Evolutionary conservation across 305 asterid genomes (phyloP), one percentile per base, ranked within the genome.

Genomic region (Rubia balearica): DNA sequence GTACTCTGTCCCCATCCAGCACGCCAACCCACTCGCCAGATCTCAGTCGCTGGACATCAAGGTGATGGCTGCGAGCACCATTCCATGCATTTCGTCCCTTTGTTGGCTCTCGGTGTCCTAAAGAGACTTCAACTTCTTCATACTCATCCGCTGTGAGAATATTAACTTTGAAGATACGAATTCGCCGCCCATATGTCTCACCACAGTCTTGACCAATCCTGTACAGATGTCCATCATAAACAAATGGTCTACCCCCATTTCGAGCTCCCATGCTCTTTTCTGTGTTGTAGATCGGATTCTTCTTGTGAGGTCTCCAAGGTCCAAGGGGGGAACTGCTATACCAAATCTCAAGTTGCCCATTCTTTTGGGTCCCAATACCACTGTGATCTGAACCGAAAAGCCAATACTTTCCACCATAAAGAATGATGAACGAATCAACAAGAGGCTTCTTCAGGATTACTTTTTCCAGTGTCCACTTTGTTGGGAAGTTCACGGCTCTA

Each of bases 121-220:
- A 80, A 8, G 90, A 83, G 24, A 91, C 97, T 77, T 88, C 98
- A 13, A 88, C 88, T 78, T 91, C 99, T 84, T 81, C 81, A 80
- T 79, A 95, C 22, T 91, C 85, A 33, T 81, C 57, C 11, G 85
- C 49, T 17, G 94, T 90, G 68, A 95, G 83, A 74, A 72, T 73
- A 57, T 86, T 87, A 6, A 91, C 71, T 75, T 70, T 85, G 80
- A 95, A 95, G 36, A 90, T 79, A 24, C 94, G 98, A 67, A 83
- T 74, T 5, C 78, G 78, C 51, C 78, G 88, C 53, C 97, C 98
- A 10, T 95, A 95, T 2, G 96, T 87, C 51, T 83, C 86, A 0
- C 98, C 98, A 69, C 95, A 91, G 81, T 95, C 99, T 80, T 95
- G 98, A 71, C 97, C 99, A 1, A 83, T 65, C 9, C 99, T 96